phyloP scores from a whole-genome alignment of 345 rosid genomes.

The Passiflora organensis region DNA sequence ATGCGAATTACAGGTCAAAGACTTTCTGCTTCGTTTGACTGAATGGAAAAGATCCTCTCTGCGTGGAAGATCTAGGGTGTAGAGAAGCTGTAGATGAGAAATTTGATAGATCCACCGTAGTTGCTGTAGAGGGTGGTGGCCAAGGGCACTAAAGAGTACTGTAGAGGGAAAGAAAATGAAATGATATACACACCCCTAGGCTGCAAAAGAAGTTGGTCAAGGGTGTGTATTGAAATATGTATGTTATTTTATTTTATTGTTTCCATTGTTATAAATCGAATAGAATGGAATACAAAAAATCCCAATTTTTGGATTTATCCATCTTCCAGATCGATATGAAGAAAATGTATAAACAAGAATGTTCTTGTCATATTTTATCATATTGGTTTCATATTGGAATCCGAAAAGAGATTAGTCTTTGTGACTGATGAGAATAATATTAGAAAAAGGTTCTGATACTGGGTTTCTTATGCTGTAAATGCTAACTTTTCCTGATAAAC shows the following conservation, averaged over 20 bases:
- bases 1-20: conserved; percentile 54
- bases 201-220: neutral
- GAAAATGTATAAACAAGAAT: no score
- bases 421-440: no score
- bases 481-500: no score
- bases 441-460: no score
- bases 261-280: conserved; percentile 18
- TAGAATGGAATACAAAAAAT: conserved; percentile 14
- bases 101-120: neutral
- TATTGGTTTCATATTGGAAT: no score
- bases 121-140: neutral
- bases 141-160: neutral
- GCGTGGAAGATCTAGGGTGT: conserved; percentile 11
- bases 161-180: conserved; percentile 1
- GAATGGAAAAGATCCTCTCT: conserved; percentile 45
- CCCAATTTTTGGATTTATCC: conserved; percentile 1
- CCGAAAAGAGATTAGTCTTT: no score
- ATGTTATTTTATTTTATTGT: no score
- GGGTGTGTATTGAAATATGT: no score
- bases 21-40: conserved; percentile 60
- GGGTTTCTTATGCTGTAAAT: no score
- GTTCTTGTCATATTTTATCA: no score
- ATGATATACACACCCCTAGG: neutral
- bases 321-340: no score
- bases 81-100: neutral